Percentiles rank a stretch among this genome's conserved stretches.
These are phyloP conservation scores for Suhomyces chickasaworum DNA, from an alignment of 1,139 yeast species.

Conservation along the genomic window DNA sequence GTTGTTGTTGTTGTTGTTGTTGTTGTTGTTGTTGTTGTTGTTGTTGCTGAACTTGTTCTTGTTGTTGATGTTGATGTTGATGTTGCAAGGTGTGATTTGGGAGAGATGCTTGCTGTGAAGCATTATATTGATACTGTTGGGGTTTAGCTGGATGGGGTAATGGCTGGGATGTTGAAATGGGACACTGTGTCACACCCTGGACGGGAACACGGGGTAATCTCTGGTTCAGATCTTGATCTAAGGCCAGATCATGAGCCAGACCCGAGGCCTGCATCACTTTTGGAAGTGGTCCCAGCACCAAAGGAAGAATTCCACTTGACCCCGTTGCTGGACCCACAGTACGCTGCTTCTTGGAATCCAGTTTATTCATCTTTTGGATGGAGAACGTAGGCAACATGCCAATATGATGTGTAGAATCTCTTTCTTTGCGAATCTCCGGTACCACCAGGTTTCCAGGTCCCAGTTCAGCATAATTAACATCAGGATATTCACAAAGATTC, in stretches of 20 bases:
- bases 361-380: conserved; percentile 14
- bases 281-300: neutral
- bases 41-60: neutral
- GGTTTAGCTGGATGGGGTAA: neutral
- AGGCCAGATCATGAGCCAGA: neutral
- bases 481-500: conserved; percentile 34
- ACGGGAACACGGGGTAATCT: no score
- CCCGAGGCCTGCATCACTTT: neutral
- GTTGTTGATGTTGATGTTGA: neutral
- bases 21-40: neutral
- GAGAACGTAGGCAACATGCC: conserved; percentile 19
- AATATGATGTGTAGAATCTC: conserved; percentile 4
- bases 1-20: neutral
- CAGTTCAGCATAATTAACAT: conserved; percentile 20
- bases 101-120: neutral
- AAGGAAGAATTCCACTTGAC: neutral
- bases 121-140: neutral
- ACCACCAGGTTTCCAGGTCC: neutral
- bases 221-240: neutral
- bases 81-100: neutral
- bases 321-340: neutral
- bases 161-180: neutral
- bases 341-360: neutral
- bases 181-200: neutral
- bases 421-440: neutral